Conservation (phyloP, 1,284 basidiomycete genomes). For the Fomes fomentarius region DNA sequence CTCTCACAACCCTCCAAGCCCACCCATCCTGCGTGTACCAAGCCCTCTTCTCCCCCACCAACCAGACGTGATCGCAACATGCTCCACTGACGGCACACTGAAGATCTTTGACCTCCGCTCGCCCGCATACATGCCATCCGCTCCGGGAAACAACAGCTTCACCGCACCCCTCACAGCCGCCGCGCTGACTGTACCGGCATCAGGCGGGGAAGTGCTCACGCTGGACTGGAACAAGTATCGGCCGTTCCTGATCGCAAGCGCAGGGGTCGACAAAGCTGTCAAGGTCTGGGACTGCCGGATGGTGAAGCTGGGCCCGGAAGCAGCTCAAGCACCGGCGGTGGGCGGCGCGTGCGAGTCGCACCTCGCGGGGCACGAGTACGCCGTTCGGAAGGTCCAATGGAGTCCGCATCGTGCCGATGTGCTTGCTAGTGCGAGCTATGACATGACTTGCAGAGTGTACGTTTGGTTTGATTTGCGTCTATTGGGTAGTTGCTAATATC, state of each 20-base stretch:
- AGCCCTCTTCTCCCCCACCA: slow-evolving; percentile 92
- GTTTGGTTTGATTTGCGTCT: slow-evolving; percentile 33
- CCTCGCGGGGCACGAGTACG: slow-evolving; percentile 80
- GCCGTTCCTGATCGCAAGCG: slow-evolving; percentile 78
- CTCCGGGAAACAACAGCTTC: slow-evolving; percentile 48
- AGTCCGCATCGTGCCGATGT: slow-evolving; percentile 75
- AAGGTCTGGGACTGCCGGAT: slow-evolving; percentile 89
- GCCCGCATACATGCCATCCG: slow-evolving; percentile 44
- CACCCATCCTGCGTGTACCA: slow-evolving; percentile 88
- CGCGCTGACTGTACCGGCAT: slow-evolving; percentile 71
- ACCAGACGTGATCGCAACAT: slow-evolving; percentile 79
- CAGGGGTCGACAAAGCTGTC: slow-evolving; percentile 79
- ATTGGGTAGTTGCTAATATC: neutral
- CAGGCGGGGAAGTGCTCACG: slow-evolving; percentile 72
- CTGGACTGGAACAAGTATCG: slow-evolving; percentile 95
- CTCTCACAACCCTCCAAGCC: slow-evolving; percentile 80
- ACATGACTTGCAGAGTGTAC: slow-evolving; percentile 94
- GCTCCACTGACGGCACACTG: slow-evolving; percentile 84
- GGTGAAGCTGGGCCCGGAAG: slow-evolving; percentile 55
- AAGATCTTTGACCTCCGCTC: slow-evolving; percentile 81
- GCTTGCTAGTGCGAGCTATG: slow-evolving; percentile 87
- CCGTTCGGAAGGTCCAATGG: slow-evolving; percentile 82
- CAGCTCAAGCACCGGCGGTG: slow-evolving; percentile 47
- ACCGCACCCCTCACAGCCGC: slow-evolving; percentile 66
- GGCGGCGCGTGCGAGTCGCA: slow-evolving; percentile 72